Evolutionary conservation across 495 filamentous ascomycete genomes (phyloP), one percentile per base, ranked within the genome.

Genomic region (Hypoxylon rickii): DNA sequence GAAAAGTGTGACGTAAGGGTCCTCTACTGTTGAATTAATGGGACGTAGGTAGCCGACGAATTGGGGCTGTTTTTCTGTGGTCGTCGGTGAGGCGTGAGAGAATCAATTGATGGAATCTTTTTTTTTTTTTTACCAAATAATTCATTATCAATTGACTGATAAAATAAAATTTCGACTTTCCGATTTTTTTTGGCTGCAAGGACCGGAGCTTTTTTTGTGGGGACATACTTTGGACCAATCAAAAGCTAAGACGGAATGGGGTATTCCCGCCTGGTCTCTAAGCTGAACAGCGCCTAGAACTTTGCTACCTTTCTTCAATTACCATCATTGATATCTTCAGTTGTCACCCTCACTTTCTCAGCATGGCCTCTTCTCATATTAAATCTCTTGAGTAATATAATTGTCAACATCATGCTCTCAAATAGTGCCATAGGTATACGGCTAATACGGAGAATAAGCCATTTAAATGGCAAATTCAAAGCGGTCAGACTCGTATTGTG

Each of bases 151-250:
- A 57, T 57, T 63, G 52, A 57, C 46, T 38, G 48, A 61, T 61
- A 44, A 46, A 55, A 34, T 46, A 63, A 63, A 57, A 45, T 47
- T 26, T 40, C 36, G 37, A 51, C 20, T 36, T 53, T 20, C n/a
- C n/a, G 49, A 63, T 54, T 58, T 59, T 63, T 61, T 61, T 55
- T 45, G 49, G 43, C 47, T 54, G n/a, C 41, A 7, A 16, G n/a
- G 44, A 51, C 57, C 38, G 16, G 16, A 39, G 31, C 21, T 34
- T 55, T 55, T 58, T 49, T 36, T 53, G 48, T 53, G 59, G 48
- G 59, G 45, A 20, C 4, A 50, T 29, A 10, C 10, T 31, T 19
- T 46, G 3, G 20, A 10, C 59, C 59, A 63, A 63, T 58, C 22
- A 63, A 20, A 45, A 32, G 37, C 17, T 22, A 10, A 5, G 16